Base-by-base conservation (phyloP, 1,139 yeast species). In the Pneumocystis oryctolagi region DNA sequence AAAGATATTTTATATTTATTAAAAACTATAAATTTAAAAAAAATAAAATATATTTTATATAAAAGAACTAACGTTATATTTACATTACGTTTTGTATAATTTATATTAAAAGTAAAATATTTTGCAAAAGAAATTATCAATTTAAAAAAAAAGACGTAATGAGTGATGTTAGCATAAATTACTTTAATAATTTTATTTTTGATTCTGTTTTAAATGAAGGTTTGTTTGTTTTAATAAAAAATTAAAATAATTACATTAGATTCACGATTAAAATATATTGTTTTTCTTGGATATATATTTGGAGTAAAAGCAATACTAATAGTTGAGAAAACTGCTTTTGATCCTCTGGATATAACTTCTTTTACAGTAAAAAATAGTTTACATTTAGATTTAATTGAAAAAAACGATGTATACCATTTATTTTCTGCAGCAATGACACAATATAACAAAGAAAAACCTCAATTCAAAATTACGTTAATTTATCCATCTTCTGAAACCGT, bases 381-480 rank as follows among this genome's bases (percentile, higher is more conserved):
- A 1, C 74, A 77, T 3, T 66, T 82, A 35, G 69, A 75, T 56
- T 74, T 79, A 40, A 78, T 85, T 47, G 85, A 88, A 37, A 74
- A 76, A 55, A 92, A 92, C 71, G 97, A 89, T 69, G 83, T 90
- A 1, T 92, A 90, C 70, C 80, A 79, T 67, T 90, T 97, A 97
- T 87, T 89, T 5, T 73, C 80, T 58, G 0, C 73, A 79, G 0
- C 68, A 85, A 58, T 68, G 70, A 3, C 87, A 84, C 68, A 75
- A 77, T 60, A 68, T 84, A 32, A 76, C 76, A 0, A 66, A 68
- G 0, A 68, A 12, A 47, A 69, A 12, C 89, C 95, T 0, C 80
- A 84, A 0, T 85, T 85, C 14, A 90, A 90, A 70, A 71, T 88
- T 64, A 89, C 85, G 69, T 68, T 92, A 65, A 84, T 92, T 25